Base-by-base conservation (phyloP, 139 green algal genomes). In the Picochlorum sp. region DNA sequence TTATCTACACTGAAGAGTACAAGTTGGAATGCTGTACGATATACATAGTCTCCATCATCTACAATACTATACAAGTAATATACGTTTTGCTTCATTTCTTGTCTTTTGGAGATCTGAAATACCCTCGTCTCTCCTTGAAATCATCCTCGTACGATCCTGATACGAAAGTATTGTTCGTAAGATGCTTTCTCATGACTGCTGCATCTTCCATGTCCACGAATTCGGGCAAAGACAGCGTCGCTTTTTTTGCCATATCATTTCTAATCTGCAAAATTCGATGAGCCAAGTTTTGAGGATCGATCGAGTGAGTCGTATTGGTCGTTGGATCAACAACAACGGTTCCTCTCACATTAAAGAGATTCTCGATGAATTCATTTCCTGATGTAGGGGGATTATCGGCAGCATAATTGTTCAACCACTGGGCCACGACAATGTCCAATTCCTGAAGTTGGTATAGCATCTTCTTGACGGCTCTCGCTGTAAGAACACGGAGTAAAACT, bases 281-380 rank as follows among this genome's bases (percentile, higher is more conserved):
- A 29, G 64, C 64, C 43, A 71, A 55, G 35, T 71, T 71, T 33
- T 60, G 54, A 5, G 64, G 64, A 49, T 71, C 64, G 10, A 71
- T 57, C n/a, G 28, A 57, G 57, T 65, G 64, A 14, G 22, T 29
- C 14, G 57, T 59, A 35, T 31, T 22, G 24, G 55, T 66, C 28
- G 22, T 29, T 6, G 14, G 33, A 31, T 71, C 64, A 24, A 28
- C 30, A 33, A 71, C 47, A 10, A 43, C 37, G 30, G 32, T 35
- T 28, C 55, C 55, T 49, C 49, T 45, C 0, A 20, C 31, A 20
- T 61, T 47, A 13, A 61, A 50, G 12, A 61, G 36, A 28, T 61
- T 1, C 14, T 45, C 35, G 67, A 87, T 54, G 31, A 75, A 65
- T 65, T 74, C 56, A 35, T 75, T 54, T 47, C 67, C 64, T 7